phyloP scores from a whole-genome alignment of 163 green algal genomes.

The Scenedesmus sp. region DNA sequence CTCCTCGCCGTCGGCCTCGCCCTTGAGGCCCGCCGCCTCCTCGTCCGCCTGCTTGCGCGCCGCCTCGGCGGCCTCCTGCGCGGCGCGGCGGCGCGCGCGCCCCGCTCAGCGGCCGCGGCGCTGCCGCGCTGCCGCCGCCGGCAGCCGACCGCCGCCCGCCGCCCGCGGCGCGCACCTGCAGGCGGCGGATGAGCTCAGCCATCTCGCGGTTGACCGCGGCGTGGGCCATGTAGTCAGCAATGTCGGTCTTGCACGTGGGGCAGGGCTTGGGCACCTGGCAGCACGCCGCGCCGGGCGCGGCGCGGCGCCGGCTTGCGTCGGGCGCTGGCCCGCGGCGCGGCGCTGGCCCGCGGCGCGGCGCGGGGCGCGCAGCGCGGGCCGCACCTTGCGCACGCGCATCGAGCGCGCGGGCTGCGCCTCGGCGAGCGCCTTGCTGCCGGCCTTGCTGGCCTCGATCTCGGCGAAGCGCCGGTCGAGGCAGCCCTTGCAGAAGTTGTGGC shows the following conservation, averaged over 20 bases:
- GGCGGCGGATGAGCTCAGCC: slow-evolving; percentile 57
- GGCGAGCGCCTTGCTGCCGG: slow-evolving; percentile 45
- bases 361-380: neutral
- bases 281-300: too few species aligned
- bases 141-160: slow-evolving; percentile 3
- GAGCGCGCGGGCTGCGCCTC: slow-evolving; percentile 30
- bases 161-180: slow-evolving; percentile 56
- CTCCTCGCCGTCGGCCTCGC: neutral
- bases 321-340: too few species aligned
- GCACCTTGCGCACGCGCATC: slow-evolving; percentile 73
- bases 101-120: neutral
- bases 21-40: slow-evolving; percentile 31
- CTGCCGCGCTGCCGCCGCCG: neutral
- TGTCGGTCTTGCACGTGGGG: slow-evolving; percentile 82
- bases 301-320: too few species aligned
- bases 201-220: slow-evolving; percentile 70
- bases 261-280: slow-evolving; percentile 78
- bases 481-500: slow-evolving; percentile 92
- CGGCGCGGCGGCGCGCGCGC: too few species aligned
- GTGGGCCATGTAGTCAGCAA: slow-evolving; percentile 76
- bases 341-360: too few species aligned
- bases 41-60: slow-evolving; percentile 28
- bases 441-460: slow-evolving; percentile 25
- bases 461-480: slow-evolving; percentile 82
- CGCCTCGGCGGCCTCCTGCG: slow-evolving; percentile 12